phyloP scores from a whole-genome alignment of 768 basidiomycete genomes.

The Naganishia randhawae region DNA sequence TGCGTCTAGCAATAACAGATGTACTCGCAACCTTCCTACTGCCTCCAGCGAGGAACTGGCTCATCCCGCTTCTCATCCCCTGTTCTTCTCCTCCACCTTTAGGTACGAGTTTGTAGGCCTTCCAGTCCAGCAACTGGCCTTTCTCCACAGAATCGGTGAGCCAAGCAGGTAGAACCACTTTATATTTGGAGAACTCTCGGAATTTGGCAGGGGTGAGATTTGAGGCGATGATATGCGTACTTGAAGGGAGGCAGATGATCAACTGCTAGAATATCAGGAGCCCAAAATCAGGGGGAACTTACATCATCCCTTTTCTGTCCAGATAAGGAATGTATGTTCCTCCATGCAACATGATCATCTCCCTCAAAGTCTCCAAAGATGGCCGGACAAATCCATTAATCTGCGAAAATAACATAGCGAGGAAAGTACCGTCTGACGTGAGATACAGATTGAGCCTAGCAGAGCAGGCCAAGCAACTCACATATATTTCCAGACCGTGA shows the following conservation, averaged over 20 bases:
- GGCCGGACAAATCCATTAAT: constrained; percentile 87
- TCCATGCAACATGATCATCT: constrained; percentile 75
- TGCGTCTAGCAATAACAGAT: background rate
- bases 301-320: constrained; percentile 29
- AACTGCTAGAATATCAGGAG: constrained; percentile 56
- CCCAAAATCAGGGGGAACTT: constrained; percentile 47
- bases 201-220: constrained; percentile 86
- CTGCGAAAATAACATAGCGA: constrained; percentile 51
- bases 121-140: constrained; percentile 73
- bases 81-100: constrained; percentile 42
- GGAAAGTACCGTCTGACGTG: background rate
- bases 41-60: constrained; percentile 24
- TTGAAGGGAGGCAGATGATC: constrained; percentile 42
- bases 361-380: constrained; percentile 75
- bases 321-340: constrained; percentile 80
- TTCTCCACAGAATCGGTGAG: constrained; percentile 71
- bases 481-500: constrained; percentile 72
- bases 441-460: too few species aligned
- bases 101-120: constrained; percentile 57
- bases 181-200: constrained; percentile 82
- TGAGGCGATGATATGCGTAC: constrained; percentile 87
- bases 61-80: constrained; percentile 41
- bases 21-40: background rate
- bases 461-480: constrained; percentile 52
- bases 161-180: constrained; percentile 86